phyloP scores from a whole-genome alignment of 2,329 filamentous ascomycete genomes.

The Botrytis cinerea region DNA sequence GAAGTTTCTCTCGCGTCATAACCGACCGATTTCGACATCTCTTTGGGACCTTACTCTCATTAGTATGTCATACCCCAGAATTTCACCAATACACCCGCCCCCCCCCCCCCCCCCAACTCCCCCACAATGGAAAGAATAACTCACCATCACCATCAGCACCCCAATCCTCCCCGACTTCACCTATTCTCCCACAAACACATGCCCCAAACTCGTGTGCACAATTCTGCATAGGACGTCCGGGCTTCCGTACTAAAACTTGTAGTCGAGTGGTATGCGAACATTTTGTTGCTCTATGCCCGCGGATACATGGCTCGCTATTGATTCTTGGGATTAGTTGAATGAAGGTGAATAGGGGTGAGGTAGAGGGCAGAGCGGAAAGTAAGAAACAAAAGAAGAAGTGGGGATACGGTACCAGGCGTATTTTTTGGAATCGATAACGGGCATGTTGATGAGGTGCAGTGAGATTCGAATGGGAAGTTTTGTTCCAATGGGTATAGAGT shows the following conservation, averaged over 20 bases:
- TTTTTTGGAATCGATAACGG: slow-evolving; percentile 38
- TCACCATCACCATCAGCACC: not conserved
- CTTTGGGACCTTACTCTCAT: not conserved
- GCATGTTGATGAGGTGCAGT: slow-evolving; percentile 29
- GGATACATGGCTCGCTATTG: slow-evolving; percentile 37
- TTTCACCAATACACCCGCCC: not conserved
- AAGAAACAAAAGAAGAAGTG: not conserved
- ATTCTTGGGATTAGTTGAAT: not conserved
- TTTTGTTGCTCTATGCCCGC: slow-evolving; percentile 38
- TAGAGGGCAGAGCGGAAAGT: fast-evolving
- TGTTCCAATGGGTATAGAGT: not conserved
- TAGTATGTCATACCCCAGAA: not conserved
- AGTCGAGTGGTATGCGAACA: slow-evolving; percentile 37
- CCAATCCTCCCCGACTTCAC: not conserved
- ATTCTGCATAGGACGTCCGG: slow-evolving; percentile 37
- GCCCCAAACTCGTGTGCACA: slow-evolving; percentile 38
- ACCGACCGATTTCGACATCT: not conserved
- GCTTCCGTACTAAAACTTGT: slow-evolving; percentile 37
- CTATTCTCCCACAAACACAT: not conserved
- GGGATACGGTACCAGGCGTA: slow-evolving; percentile 39
- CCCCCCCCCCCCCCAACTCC: not conserved
- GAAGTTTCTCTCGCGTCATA: not conserved
- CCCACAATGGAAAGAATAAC: not conserved
- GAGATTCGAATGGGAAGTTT: not conserved
- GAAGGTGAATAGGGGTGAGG: fast-evolving